Conservation (phyloP, 768 basidiomycete genomes). For the Mycena alexandri region DNA sequence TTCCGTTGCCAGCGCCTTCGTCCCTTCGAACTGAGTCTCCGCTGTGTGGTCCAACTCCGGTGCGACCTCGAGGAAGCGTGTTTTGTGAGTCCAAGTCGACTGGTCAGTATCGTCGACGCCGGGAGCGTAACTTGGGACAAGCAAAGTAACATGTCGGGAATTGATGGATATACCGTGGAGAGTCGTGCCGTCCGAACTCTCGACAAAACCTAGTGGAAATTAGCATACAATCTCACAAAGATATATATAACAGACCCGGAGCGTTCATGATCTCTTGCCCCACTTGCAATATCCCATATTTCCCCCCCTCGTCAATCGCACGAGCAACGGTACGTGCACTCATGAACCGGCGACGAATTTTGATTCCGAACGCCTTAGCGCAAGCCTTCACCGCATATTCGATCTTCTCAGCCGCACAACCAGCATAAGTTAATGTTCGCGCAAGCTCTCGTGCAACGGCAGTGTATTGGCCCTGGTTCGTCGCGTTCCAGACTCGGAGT, state of each 20-base stretch:
- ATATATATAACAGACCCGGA: neutral
- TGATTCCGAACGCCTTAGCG: conserved; percentile 13
- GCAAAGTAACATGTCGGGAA: neutral
- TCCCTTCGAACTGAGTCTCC: neutral
- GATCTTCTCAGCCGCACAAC: conserved; percentile 17
- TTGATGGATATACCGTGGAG: neutral
- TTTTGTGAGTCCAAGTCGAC: neutral
- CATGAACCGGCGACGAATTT: conserved; percentile 17
- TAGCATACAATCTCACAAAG: too few species aligned
- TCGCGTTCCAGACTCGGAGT: neutral
- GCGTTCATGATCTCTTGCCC: neutral
- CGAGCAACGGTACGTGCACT: conserved; percentile 30
- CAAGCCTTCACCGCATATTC: conserved; percentile 6
- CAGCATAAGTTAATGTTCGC: conserved; percentile 2
- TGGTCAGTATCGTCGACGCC: neutral
- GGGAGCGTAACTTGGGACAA: neutral
- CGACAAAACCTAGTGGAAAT: neutral
- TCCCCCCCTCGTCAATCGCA: conserved; percentile 32
- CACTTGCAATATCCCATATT: neutral
- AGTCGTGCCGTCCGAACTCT: neutral
- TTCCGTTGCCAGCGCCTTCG: neutral
- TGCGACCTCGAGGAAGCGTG: neutral
- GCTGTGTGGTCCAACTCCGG: too few species aligned
- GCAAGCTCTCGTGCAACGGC: conserved; percentile 2
- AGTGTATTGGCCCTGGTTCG: neutral